Conservation (phyloP, 257 asterid genomes). For the Solanum corneliomulleri region DNA sequence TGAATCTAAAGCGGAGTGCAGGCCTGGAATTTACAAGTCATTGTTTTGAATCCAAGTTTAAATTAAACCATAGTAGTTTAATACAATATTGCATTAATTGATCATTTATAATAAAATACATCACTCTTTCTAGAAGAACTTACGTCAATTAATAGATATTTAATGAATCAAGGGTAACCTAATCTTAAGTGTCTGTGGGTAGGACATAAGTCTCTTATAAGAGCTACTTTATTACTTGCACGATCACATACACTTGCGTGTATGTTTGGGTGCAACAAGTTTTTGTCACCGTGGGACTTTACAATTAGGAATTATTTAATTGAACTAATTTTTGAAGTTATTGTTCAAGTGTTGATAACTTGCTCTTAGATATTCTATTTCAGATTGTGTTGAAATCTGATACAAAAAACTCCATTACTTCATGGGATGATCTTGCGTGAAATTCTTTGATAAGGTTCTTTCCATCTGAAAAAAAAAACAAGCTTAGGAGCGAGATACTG, state of each 20-base stretch:
- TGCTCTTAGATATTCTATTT: neutral
- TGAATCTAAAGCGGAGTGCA: neutral
- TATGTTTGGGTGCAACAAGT: neutral
- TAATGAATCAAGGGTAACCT: too few relatives aligned
- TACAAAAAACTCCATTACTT: neutral
- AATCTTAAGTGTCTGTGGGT: neutral
- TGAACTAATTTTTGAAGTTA: too few relatives aligned
- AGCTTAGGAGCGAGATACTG: neutral
- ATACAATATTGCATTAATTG: neutral
- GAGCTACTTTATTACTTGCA: neutral
- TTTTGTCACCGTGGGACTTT: neutral
- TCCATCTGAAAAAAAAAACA: too few relatives aligned
- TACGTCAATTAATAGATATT: too few relatives aligned
- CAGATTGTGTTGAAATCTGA: neutral
- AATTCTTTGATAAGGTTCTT: neutral
- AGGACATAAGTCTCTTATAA: neutral
- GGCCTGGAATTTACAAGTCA: neutral
- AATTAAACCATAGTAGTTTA: neutral
- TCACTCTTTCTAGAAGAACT: neutral
- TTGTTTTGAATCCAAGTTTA: neutral
- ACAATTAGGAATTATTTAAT: neutral
- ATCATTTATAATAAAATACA: neutral
- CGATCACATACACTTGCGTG: neutral
- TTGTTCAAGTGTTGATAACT: neutral
- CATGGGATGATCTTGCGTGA: neutral